Conservation (phyloP, 2,329 filamentous ascomycete genomes). For the Helotiales sp. region DNA sequence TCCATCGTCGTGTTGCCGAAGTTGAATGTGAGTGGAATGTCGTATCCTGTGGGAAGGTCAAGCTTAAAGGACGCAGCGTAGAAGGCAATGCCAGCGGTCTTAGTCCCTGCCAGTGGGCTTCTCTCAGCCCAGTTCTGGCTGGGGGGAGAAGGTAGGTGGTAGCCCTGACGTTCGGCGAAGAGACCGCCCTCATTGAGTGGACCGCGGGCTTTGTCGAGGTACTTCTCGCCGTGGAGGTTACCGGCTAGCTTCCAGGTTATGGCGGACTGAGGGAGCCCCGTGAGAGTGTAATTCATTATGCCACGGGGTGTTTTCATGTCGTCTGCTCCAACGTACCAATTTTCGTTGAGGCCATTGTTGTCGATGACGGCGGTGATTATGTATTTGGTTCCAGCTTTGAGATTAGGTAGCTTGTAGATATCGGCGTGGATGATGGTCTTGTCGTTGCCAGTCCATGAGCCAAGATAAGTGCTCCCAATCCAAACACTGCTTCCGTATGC, state of each 20-base stretch:
- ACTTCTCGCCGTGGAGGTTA: slow-evolving; percentile 67
- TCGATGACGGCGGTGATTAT: slow-evolving; percentile 73
- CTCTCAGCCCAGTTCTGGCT: slow-evolving; percentile 49
- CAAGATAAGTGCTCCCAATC: slow-evolving; percentile 64
- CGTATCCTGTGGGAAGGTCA: slow-evolving; percentile 57
- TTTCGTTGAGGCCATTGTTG: slow-evolving; percentile 71
- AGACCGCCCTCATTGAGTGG: slow-evolving; percentile 69
- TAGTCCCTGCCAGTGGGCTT: slow-evolving; percentile 48
- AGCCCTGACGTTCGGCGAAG: slow-evolving; percentile 65
- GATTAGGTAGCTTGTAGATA: slow-evolving; percentile 50
- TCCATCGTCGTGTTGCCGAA: slow-evolving; percentile 26
- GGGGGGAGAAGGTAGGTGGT: slow-evolving; percentile 60
- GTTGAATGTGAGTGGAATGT: slow-evolving; percentile 62
- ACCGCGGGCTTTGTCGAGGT: slow-evolving; percentile 60
- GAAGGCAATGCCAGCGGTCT: slow-evolving; percentile 58
- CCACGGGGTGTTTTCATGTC: slow-evolving; percentile 65
- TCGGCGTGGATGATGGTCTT: slow-evolving; percentile 67
- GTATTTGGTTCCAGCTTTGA: slow-evolving; percentile 52
- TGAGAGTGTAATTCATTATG: slow-evolving; percentile 62
- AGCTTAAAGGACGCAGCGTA: slow-evolving; percentile 61
- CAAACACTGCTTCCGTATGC: slow-evolving; percentile 70
- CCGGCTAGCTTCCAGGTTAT: slow-evolving; percentile 69
- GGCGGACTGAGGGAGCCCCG: slow-evolving; percentile 50
- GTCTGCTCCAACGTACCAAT: slow-evolving; percentile 62
- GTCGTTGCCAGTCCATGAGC: slow-evolving; percentile 61